A percentile compares a stretch with the other conserved stretches of the same genome.
Evolutionary conservation across 352 stramenopile species (phyloP).

Genomic region (Phytophthora multivora): DNA sequence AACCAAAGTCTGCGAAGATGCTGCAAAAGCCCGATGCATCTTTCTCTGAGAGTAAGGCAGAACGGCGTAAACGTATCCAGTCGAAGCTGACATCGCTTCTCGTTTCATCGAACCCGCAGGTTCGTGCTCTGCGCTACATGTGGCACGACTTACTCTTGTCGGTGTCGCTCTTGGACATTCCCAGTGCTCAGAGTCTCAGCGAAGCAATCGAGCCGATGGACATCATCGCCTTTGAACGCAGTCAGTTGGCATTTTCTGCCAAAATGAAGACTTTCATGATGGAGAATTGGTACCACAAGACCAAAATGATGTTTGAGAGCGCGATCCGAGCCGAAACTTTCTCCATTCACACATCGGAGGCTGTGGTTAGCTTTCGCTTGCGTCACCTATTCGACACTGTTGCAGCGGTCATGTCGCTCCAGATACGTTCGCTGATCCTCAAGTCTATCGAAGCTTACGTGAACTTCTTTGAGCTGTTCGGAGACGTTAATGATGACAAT

Average conservation of each 20-base stretch:
- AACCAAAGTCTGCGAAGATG: no score
- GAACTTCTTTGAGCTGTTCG: constrained; percentile 71
- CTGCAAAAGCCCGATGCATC: neutral
- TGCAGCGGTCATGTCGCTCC: constrained; percentile 74
- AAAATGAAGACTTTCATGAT: constrained; percentile 52
- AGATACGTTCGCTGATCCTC: constrained; percentile 67
- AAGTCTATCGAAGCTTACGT: constrained; percentile 71
- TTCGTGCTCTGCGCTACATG: constrained; percentile 61
- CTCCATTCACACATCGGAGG: constrained; percentile 26
- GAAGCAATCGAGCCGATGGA: constrained; percentile 34
- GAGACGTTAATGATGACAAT: constrained; percentile 2
- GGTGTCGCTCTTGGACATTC: constrained; percentile 55
- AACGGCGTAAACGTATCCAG: constrained; percentile 46
- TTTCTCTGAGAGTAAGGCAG: constrained; percentile 26
- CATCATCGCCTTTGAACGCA: constrained; percentile 55
- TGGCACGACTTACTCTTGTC: constrained; percentile 63
- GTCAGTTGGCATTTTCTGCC: constrained; percentile 55
- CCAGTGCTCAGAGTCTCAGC: constrained; percentile 31
- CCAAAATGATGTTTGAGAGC: constrained; percentile 55
- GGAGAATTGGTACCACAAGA: constrained; percentile 64
- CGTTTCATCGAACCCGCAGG: constrained; percentile 53
- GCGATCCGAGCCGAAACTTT: constrained; percentile 31
- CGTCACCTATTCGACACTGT: constrained; percentile 68
- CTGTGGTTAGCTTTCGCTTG: constrained; percentile 28
- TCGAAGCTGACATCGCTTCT: constrained; percentile 44